Evolutionary conservation across 1,284 basidiomycete species (phyloP).

Genomic region (Ceratorhiza oryzae-sativae): DNA sequence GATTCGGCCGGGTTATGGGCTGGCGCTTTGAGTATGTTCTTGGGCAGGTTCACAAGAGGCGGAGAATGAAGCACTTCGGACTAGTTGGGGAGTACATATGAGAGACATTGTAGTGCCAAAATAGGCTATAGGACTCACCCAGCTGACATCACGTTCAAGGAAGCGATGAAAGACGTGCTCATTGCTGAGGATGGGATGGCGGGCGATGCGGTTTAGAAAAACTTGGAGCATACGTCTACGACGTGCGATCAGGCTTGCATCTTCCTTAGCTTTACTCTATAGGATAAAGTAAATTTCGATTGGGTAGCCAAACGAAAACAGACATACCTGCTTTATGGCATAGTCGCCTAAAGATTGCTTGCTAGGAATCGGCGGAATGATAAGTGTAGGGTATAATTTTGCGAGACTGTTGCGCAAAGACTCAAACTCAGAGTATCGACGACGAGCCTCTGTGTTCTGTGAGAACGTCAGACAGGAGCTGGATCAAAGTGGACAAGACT

Average conservation of each 20-base stretch:
- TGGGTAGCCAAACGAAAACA: neutral
- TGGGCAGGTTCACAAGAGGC: slow-evolving; percentile 87
- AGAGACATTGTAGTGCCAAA: neutral
- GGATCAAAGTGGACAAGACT: slow-evolving; percentile 49
- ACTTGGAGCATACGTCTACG: slow-evolving; percentile 95
- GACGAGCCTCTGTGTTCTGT: slow-evolving; percentile 82
- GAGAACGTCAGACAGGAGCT: slow-evolving; percentile 4
- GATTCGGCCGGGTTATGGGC: slow-evolving; percentile 92
- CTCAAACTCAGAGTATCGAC: slow-evolving; percentile 98
- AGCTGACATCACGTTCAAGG: slow-evolving; percentile 92
- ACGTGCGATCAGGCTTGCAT: slow-evolving; percentile 88
- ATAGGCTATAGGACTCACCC: slow-evolving; percentile 63
- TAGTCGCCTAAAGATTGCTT: slow-evolving; percentile 97
- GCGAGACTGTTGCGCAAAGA: slow-evolving; percentile 84
- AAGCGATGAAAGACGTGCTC: slow-evolving; percentile 96
- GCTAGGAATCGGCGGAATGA: slow-evolving; percentile 97
- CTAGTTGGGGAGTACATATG: slow-evolving; percentile 53
- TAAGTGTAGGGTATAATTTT: slow-evolving; percentile 93
- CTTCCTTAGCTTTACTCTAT: slow-evolving; percentile 88
- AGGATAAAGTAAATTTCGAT: neutral
- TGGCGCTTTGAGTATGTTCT: slow-evolving; percentile 94
- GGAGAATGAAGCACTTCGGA: slow-evolving; percentile 91
- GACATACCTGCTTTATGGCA: slow-evolving; percentile 85
- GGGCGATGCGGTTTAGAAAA: slow-evolving; percentile 88
- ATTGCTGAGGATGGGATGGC: slow-evolving; percentile 91